These are phyloP conservation scores for Kodamaea kaohsiungensis DNA, from an alignment of 805 yeast species.

Conservation along the genomic window DNA sequence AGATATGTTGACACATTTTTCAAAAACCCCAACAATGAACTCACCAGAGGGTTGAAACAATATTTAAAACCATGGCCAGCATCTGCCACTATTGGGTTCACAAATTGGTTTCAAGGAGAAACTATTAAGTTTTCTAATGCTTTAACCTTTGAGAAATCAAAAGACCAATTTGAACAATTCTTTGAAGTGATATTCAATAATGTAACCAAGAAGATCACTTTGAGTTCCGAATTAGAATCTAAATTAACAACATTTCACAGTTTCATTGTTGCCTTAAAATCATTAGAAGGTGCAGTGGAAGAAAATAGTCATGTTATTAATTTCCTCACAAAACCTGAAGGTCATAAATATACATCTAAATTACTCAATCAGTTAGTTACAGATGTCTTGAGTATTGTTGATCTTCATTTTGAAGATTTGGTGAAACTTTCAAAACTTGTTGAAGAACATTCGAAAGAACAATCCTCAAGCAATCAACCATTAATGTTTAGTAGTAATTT, in stretches of 20 bases:
- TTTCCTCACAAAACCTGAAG: conserved; percentile 9
- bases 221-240: not conserved
- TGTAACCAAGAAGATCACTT: not conserved
- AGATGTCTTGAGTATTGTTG: conserved; percentile 9
- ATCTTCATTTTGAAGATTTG: conserved; percentile 10
- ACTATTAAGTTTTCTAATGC: conserved; percentile 14
- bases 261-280: not conserved
- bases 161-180: not conserved
- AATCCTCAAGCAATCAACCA: not conserved
- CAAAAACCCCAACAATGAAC: conserved; percentile 13
- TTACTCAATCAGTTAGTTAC: conserved; percentile 4
- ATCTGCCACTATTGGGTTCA: conserved; percentile 30
- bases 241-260: conserved; percentile 1
- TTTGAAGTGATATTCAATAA: not conserved
- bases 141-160: not conserved
- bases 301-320: conserved; percentile 12
- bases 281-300: conserved; percentile 3
- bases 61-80: conserved; percentile 28
- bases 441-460: conserved; percentile 1
- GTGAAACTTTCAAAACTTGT: not conserved
- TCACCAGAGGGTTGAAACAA: conserved; percentile 14
- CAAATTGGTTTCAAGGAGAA: conserved; percentile 31
- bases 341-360: conserved; percentile 6
- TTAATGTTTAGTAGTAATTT: conserved; percentile 22
- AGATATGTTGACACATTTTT: conserved; percentile 27